Evolutionary conservation across 176 grass and related monocot genomes (phyloP).

Genomic region (Triticum dicoccoides): DNA sequence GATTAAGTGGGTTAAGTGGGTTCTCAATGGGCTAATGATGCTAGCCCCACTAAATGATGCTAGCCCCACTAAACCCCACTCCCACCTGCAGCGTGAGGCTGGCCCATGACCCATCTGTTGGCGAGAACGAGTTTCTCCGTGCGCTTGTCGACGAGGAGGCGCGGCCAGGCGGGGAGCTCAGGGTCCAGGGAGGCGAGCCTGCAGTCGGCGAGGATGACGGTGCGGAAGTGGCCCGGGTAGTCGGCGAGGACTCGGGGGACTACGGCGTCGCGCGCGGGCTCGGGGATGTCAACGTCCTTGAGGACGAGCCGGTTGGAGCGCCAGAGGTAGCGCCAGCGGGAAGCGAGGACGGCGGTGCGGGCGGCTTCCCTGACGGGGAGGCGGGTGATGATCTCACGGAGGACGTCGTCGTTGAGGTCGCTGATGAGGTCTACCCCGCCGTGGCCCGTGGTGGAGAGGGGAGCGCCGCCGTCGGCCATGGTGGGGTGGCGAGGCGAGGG

Average conservation of each 20-base stretch:
- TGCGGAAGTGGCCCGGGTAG: neutral
- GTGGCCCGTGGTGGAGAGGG: neutral
- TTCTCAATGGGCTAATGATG: no score
- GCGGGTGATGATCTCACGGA: neutral
- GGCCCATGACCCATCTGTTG: neutral
- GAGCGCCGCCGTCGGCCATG: neutral
- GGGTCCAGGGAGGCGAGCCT: neutral
- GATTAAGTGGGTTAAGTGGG: no score
- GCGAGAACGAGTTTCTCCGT: neutral
- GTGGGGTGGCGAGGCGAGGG: neutral
- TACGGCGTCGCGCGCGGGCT: neutral
- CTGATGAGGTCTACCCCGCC: no score
- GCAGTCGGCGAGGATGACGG: neutral
- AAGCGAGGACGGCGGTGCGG: neutral
- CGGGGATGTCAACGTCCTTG: neutral
- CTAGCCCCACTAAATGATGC: no score
- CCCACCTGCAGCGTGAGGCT: no score
- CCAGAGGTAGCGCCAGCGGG: slow-evolving; percentile 1
- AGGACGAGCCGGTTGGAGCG: neutral
- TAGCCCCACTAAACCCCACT: no score
- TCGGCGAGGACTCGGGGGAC: neutral
- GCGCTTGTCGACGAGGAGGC: neutral
- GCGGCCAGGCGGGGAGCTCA: neutral
- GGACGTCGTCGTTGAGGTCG: neutral
- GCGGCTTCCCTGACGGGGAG: neutral